Conservation (phyloP, 208 protist species). For the Crithidia mellificae region DNA sequence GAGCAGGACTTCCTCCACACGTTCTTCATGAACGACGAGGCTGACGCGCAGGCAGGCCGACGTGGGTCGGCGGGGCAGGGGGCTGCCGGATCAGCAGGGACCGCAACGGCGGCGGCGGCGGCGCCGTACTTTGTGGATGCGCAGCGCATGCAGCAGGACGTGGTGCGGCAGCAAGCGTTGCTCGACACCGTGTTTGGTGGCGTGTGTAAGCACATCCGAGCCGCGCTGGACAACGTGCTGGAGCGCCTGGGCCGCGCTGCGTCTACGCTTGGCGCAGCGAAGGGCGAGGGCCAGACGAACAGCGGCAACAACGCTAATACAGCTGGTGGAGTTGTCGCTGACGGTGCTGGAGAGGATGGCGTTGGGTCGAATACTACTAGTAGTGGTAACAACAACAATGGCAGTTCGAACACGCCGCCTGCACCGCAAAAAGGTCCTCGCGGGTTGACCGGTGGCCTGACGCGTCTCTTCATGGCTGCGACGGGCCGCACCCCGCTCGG, state of each 20-base stretch:
- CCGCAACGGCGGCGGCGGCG: not conserved
- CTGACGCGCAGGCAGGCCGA: not conserved
- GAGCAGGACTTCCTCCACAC: conserved; percentile 73
- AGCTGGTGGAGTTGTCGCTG: not conserved
- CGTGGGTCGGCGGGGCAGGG: not conserved
- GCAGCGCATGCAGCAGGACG: conserved; percentile 10
- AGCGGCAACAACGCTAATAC: not conserved
- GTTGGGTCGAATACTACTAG: not conserved
- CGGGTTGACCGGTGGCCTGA: conserved; percentile 42
- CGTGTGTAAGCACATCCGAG: conserved; percentile 66
- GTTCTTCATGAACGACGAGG: conserved; percentile 43
- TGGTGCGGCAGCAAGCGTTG: conserved; percentile 28
- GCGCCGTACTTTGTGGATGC: not conserved
- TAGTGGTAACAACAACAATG: not conserved
- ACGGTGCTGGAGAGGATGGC: too few species aligned
- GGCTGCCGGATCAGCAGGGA: not conserved
- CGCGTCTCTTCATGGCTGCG: conserved; percentile 43
- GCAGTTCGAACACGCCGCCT: not conserved
- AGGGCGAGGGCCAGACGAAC: not conserved
- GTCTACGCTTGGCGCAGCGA: conserved; percentile 20
- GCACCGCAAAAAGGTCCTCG: conserved; percentile 29
- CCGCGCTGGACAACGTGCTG: conserved; percentile 62
- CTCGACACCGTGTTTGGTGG: conserved; percentile 70
- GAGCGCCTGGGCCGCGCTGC: conserved; percentile 52
- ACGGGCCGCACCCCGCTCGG: conserved; percentile 31